A percentile compares a stretch with the other conserved stretches of the same genome.
phyloP scores from a whole-genome alignment of 192 early-diverging fungal species.

The Coemansia sp. region DNA sequence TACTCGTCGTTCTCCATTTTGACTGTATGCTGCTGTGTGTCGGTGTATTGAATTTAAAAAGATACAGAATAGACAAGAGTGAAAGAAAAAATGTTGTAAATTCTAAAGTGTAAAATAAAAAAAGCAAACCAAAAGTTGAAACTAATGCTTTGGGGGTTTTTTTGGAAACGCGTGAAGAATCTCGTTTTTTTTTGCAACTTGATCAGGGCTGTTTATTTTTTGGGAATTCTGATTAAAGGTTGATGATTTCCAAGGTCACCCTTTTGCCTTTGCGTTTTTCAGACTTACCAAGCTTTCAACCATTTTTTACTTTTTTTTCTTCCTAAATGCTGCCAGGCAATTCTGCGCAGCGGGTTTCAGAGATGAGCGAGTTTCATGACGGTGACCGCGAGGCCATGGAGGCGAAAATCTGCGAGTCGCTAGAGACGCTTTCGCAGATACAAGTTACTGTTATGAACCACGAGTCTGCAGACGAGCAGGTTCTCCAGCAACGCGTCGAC shows the following conservation, averaged over 20 bases:
- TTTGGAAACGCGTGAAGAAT: background rate
- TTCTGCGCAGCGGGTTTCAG: background rate
- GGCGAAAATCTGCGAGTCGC: slow-evolving; percentile 35
- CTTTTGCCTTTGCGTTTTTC: background rate
- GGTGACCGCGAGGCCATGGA: slow-evolving; percentile 34
- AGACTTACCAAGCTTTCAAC: background rate
- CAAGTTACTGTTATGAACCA: slow-evolving; percentile 43
- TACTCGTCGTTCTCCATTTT: slow-evolving; percentile 6
- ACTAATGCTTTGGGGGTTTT: background rate
- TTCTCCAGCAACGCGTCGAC: slow-evolving; percentile 46
- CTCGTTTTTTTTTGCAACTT: background rate
- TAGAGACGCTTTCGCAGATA: slow-evolving; percentile 48
- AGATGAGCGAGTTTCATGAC: slow-evolving; percentile 23
- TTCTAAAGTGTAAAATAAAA: background rate
- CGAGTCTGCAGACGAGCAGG: slow-evolving; percentile 41
- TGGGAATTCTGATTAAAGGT: no score
- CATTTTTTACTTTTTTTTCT: background rate
- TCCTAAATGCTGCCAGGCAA: background rate
- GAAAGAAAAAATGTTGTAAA: background rate
- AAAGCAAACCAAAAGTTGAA: background rate
- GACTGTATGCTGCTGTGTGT: background rate
- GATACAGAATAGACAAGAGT: background rate
- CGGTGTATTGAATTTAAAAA: background rate
- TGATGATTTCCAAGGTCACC: no score
- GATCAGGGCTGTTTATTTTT: no score